These are phyloP conservation scores for Cornus controversa DNA, from an alignment of 148 eudicot species.

Conservation along the genomic window DNA sequence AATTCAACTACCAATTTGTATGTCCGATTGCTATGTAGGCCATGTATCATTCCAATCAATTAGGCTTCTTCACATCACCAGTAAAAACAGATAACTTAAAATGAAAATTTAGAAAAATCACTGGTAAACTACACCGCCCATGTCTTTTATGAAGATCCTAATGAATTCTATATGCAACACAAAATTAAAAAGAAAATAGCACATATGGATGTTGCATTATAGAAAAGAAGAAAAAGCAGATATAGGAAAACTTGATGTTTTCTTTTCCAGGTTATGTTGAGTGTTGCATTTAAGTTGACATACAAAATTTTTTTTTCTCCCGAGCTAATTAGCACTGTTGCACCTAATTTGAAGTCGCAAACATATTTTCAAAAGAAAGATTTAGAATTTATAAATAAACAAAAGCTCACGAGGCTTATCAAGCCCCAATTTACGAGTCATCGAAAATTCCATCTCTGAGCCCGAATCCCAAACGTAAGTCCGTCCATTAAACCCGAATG, in stretches of 20 bases:
- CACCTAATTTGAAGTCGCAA: not conserved
- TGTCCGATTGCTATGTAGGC: not conserved
- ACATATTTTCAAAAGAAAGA: not conserved
- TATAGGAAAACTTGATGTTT: not conserved
- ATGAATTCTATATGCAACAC: no score
- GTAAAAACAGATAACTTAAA: no score
- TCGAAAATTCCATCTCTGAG: no score
- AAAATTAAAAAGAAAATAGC: no score
- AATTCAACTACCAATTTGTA: not conserved
- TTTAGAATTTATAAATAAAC: not conserved
- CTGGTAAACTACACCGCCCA: no score
- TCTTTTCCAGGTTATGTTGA: not conserved
- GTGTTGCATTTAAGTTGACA: not conserved
- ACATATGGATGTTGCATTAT: not conserved
- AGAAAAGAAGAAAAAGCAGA: not conserved
- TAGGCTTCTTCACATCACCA: not conserved
- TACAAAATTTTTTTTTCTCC: no score
- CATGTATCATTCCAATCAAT: no score
- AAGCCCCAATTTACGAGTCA: no score
- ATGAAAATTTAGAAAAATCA: not conserved
- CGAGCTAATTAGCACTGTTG: not conserved
- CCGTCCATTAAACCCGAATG: no score
- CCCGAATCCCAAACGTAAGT: no score
- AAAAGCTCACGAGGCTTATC: not conserved
- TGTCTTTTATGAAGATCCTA: no score